Conservation (phyloP, 495 filamentous ascomycete genomes). For the Penicillium desertorum region DNA sequence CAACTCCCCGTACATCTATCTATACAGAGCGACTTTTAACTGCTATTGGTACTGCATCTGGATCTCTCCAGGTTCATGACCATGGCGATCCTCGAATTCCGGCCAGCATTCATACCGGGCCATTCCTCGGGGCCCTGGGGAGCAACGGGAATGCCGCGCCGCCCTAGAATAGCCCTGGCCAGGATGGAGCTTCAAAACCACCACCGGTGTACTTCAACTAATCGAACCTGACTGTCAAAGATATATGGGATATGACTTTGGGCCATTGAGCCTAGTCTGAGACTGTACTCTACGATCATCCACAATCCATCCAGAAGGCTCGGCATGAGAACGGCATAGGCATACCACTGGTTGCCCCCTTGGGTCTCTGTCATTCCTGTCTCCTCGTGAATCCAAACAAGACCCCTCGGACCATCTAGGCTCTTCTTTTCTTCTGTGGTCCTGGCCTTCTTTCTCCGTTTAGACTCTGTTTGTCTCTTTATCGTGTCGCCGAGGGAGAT, state of each 20-base stretch:
- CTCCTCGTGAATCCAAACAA: slow-evolving; percentile 30
- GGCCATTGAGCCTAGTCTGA: not conserved
- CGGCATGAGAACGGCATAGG: slow-evolving; percentile 3
- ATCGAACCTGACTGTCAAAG: not conserved
- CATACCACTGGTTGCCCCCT: slow-evolving; percentile 33
- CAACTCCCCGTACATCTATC: not conserved
- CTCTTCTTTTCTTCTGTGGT: slow-evolving; percentile 23
- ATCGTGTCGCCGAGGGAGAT: slow-evolving; percentile 23
- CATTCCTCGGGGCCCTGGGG: slow-evolving; percentile 28
- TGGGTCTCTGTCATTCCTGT: slow-evolving; percentile 27
- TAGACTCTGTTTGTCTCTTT: slow-evolving; percentile 22
- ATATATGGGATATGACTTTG: not conserved
- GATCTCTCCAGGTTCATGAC: not conserved
- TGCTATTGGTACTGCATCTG: not conserved
- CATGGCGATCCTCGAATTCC: slow-evolving; percentile 24
- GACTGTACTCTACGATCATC: not conserved
- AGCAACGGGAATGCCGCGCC: slow-evolving; percentile 23
- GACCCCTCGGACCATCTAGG: slow-evolving; percentile 29
- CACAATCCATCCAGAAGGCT: not conserved
- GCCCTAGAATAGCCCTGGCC: slow-evolving; percentile 15
- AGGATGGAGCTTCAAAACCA: not conserved
- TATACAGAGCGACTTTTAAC: not conserved
- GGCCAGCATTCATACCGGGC: slow-evolving; percentile 24
- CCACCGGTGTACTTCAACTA: not conserved
- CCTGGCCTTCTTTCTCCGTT: slow-evolving; percentile 14